Conservation (phyloP, 176 grass and related monocot species). For the Oryza meyeriana region DNA sequence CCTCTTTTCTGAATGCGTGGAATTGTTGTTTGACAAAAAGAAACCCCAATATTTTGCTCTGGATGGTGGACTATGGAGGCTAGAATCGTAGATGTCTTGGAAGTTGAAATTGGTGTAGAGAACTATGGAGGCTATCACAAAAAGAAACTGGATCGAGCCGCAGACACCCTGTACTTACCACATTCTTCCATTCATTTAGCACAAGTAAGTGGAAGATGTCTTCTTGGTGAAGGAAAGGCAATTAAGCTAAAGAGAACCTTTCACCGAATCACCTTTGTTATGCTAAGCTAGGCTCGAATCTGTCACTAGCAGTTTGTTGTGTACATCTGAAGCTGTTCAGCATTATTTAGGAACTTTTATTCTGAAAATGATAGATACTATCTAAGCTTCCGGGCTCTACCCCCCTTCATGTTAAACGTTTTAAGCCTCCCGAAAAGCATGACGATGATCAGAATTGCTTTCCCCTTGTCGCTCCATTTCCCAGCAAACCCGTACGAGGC, state of each 20-base stretch:
- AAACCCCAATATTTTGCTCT: background rate
- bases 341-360: background rate
- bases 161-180: no score
- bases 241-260: background rate
- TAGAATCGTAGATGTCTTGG: background rate
- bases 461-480: conserved; percentile 70
- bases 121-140: background rate
- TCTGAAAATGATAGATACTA: conserved; percentile 28
- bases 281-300: background rate
- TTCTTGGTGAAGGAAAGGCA: conserved; percentile 9
- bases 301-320: background rate
- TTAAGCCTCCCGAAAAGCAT: conserved; percentile 92
- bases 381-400: conserved; percentile 66
- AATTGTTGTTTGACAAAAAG: background rate
- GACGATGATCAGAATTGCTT: conserved; percentile 59
- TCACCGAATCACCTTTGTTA: background rate
- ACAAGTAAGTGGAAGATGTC: background rate
- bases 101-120: background rate
- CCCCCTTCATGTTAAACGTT: conserved; percentile 54
- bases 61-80: background rate
- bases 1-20: background rate
- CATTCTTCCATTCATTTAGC: background rate
- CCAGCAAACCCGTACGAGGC: conserved; percentile 62
- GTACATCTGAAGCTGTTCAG: background rate
- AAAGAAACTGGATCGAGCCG: background rate